phyloP scores from a whole-genome alignment of 345 rosid species.

The Gossypium stocksii region DNA sequence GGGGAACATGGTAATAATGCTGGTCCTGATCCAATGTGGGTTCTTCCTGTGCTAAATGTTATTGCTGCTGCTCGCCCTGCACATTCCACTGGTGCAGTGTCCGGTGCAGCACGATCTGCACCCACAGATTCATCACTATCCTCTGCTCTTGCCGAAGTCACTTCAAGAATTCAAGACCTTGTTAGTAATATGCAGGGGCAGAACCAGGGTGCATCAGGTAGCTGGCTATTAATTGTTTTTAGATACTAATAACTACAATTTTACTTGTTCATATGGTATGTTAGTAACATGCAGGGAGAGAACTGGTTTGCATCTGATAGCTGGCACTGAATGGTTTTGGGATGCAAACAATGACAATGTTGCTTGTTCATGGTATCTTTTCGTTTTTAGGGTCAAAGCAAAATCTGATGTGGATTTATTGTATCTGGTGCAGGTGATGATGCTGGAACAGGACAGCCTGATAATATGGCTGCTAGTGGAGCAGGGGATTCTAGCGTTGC shows the following conservation, averaged over 20 bases:
- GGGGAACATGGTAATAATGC: constrained; percentile 38
- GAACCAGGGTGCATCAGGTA: constrained; percentile 50
- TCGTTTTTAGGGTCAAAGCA: constrained; percentile 28
- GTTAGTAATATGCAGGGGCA: constrained; percentile 44
- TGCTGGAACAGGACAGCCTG: constrained; percentile 28
- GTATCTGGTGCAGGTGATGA: constrained; percentile 25
- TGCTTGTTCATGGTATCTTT: constrained; percentile 12
- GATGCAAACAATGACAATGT: constrained; percentile 3
- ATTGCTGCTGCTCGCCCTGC: constrained; percentile 45
- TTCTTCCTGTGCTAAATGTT: constrained; percentile 44
- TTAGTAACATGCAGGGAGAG: constrained; percentile 43
- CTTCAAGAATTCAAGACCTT: constrained; percentile 47
- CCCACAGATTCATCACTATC: constrained; percentile 36
- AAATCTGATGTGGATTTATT: constrained; percentile 21
- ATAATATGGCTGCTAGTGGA: constrained; percentile 22
- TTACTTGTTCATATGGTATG: constrained; percentile 19
- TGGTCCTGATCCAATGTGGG: constrained; percentile 36
- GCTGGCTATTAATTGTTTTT: constrained; percentile 9
- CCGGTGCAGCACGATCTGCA: constrained; percentile 30
- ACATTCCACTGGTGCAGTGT: constrained; percentile 30
- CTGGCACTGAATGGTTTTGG: constrained; percentile 9
- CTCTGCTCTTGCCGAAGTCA: constrained; percentile 35
- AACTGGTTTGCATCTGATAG: constrained; percentile 47
- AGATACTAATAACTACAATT: constrained; percentile 2
- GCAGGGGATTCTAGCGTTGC: constrained; percentile 31